phyloP scores from a whole-genome alignment of 208 protist genomes.

The Trypanosoma melophagium region DNA sequence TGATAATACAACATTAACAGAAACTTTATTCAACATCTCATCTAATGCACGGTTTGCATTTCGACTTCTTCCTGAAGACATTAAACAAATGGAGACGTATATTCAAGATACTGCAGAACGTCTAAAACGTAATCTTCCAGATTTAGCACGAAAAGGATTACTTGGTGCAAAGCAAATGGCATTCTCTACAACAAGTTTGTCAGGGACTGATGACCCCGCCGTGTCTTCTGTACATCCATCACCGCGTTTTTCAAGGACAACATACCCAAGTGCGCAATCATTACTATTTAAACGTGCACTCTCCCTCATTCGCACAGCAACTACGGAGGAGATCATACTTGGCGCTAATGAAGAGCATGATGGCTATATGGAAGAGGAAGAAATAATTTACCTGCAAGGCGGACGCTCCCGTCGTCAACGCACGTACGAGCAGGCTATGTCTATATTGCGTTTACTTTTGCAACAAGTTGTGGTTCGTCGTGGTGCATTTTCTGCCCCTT shows the following conservation, averaged over 20 bases:
- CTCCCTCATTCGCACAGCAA: conserved; percentile 19
- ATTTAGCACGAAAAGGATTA: background rate
- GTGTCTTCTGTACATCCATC: background rate
- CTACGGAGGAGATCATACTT: conserved; percentile 26
- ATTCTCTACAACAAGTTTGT: conserved; percentile 14
- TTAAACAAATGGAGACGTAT: conserved; percentile 22
- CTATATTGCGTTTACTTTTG: conserved; percentile 52
- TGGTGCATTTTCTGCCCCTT: conserved; percentile 2
- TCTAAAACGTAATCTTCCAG: conserved; percentile 11
- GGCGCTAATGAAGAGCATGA: conserved; percentile 8
- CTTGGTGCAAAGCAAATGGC: background rate
- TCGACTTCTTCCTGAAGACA: conserved; percentile 10
- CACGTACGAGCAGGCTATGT: conserved; percentile 35
- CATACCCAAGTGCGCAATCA: conserved; percentile 14
- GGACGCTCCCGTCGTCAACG: background rate
- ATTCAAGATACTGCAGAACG: conserved; percentile 23
- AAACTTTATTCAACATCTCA: background rate
- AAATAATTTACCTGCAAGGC: background rate
- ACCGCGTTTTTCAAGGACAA: background rate
- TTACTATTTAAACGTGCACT: conserved; percentile 28
- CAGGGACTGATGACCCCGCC: background rate
- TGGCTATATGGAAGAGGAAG: conserved; percentile 12
- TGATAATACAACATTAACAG: background rate
- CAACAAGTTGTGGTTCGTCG: conserved; percentile 45
- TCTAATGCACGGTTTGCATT: background rate